Evolutionary conservation across 2,329 filamentous ascomycete species (phyloP).

Genomic region (Neurospora sp.): DNA sequence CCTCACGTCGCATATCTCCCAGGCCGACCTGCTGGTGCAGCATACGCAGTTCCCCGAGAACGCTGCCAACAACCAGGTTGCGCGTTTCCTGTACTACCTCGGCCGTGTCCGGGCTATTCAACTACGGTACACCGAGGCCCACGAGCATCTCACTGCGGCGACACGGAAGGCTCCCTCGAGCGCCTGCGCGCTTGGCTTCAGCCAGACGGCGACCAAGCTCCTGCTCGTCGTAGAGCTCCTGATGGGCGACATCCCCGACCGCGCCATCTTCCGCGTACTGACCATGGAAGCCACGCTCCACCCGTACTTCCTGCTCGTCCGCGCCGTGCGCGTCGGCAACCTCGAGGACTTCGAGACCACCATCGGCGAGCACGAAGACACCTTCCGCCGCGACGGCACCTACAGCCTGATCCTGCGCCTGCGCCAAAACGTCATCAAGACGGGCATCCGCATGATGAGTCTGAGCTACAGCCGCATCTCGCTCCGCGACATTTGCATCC

Average conservation of each 20-base stretch:
- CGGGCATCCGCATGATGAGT: conserved; percentile 97
- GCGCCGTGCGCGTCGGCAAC: conserved; percentile 93
- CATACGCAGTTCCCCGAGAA: conserved; percentile 93
- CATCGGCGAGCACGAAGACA: conserved; percentile 69
- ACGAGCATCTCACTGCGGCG: conserved; percentile 85
- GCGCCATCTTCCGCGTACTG: conserved; percentile 84
- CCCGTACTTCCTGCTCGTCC: conserved; percentile 88
- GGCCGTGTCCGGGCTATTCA: conserved; percentile 95
- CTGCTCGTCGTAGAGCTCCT: conserved; percentile 90
- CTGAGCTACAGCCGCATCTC: conserved; percentile 96
- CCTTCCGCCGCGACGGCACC: conserved; percentile 87
- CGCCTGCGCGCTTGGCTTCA: conserved; percentile 83
- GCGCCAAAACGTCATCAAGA: conserved; percentile 98
- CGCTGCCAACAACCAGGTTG: conserved; percentile 96
- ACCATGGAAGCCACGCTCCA: conserved; percentile 78
- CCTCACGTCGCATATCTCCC: conserved; percentile 88
- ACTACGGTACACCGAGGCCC: conserved; percentile 91
- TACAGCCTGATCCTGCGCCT: conserved; percentile 92
- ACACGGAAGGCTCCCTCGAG: conserved; percentile 92
- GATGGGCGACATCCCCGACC: conserved; percentile 97
- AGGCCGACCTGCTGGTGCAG: conserved; percentile 90
- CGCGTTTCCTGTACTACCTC: conserved; percentile 93
- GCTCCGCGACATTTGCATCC: conserved; percentile 91
- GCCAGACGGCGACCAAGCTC: conserved; percentile 94
- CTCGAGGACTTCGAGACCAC: conserved; percentile 85